phyloP scores from a whole-genome alignment of 106 monocot species.

The Hemerocallis citrina region DNA sequence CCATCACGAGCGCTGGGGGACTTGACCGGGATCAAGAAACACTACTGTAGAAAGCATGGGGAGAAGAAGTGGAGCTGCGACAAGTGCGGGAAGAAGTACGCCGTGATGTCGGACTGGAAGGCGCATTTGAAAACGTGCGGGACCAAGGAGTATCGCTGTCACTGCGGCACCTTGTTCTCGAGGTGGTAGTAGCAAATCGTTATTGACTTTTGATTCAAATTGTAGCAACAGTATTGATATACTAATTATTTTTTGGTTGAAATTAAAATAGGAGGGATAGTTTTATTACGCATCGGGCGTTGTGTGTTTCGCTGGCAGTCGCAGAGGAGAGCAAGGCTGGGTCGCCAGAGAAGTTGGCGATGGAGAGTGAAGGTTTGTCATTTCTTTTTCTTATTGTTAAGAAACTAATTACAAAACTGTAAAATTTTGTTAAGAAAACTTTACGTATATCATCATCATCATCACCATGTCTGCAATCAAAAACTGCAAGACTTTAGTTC shows the following conservation, averaged over 20 bases:
- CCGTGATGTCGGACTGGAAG: slow-evolving; percentile 86
- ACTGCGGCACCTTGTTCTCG: slow-evolving; percentile 87
- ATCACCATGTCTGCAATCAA: slow-evolving; percentile 1
- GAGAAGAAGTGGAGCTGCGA: slow-evolving; percentile 90
- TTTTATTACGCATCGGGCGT: too few relatives aligned
- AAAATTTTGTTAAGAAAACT: too few relatives aligned
- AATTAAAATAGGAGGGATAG: slow-evolving; percentile 31
- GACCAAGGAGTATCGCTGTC: slow-evolving; percentile 78
- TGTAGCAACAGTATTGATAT: not conserved
- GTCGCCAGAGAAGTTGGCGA: too few relatives aligned
- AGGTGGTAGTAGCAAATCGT: slow-evolving; percentile 24
- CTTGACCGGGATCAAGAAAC: slow-evolving; percentile 85
- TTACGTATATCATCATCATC: too few relatives aligned
- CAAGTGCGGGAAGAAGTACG: slow-evolving; percentile 76
- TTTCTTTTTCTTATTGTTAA: too few relatives aligned
- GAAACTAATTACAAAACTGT: too few relatives aligned
- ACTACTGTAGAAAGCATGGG: slow-evolving; percentile 79
- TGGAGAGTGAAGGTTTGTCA: too few relatives aligned
- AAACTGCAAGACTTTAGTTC: too few relatives aligned
- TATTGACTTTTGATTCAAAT: not conserved
- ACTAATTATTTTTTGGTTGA: not conserved
- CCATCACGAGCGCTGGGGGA: slow-evolving; percentile 57
- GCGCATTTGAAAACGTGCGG: slow-evolving; percentile 80
- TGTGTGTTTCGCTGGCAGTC: slow-evolving; percentile 31
- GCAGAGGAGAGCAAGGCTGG: slow-evolving; percentile 39